phyloP scores from a whole-genome alignment of 169 alveolate species.

The Eimeria brunetti region DNA sequence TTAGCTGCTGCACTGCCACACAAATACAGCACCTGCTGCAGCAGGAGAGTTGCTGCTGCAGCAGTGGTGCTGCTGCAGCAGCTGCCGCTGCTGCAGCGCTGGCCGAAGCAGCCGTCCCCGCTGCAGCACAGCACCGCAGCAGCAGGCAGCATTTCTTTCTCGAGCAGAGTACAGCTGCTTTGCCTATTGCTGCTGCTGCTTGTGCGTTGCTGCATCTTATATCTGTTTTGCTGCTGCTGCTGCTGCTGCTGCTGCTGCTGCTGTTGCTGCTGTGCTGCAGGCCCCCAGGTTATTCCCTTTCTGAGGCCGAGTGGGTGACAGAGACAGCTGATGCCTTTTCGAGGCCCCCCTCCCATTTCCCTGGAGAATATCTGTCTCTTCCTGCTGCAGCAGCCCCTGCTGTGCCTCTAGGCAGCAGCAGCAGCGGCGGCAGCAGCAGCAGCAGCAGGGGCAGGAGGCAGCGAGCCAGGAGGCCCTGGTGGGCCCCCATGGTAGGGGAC shows the following conservation, averaged over 20 bases:
- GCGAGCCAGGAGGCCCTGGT: not conserved
- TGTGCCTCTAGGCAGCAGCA: not conserved
- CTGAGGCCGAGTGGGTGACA: slow-evolving; percentile 16
- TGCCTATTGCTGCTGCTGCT: not conserved
- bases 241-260: not conserved
- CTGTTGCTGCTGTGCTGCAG: not conserved
- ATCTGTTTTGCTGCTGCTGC: not conserved
- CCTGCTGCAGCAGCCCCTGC: not conserved
- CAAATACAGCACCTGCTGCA: not conserved
- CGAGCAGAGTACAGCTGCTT: too few species aligned
- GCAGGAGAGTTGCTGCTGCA: not conserved
- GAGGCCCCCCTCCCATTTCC: not conserved
- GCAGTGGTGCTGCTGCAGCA: not conserved
- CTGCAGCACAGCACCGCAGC: too few species aligned
- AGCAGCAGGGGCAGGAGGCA: not conserved
- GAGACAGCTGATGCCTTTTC: slow-evolving; percentile 32
- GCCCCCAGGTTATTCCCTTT: slow-evolving; percentile 18
- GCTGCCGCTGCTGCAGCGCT: not conserved
- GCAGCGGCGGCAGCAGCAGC: not conserved
- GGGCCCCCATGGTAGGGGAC: not conserved
- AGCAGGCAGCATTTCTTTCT: too few species aligned
- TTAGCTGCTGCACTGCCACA: not conserved
- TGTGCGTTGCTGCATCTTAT: not conserved
- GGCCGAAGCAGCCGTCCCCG: too few species aligned
- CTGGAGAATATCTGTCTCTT: not conserved